Evolutionary conservation across 164 flowering plant genomes (phyloP), one percentile per base, ranked within the genome.

Genomic region (Litsea cubeba): DNA sequence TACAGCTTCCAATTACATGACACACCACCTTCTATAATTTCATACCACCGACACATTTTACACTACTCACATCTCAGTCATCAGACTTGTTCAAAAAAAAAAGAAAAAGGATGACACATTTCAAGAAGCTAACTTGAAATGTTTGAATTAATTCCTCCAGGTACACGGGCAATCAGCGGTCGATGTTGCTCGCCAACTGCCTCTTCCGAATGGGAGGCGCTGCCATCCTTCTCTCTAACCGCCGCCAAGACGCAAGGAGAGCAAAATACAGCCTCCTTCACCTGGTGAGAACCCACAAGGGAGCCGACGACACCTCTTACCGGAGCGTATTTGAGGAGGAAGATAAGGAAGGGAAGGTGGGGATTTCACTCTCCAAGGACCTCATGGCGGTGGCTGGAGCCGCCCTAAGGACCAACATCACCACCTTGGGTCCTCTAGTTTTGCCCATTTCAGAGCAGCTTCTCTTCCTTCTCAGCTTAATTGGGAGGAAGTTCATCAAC

Each of bases 151-250:
- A 7, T 40, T 40, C 46, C 46, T 1, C 46, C 46, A 40, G 46
- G 46, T 82, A 82, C 77, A 14, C 60, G 1, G 84, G 84, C 11
- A 77, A 73, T 49, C 72, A 75, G 24, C 72, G 75, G 30, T 72
- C 84, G 11, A 82, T 82, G 84, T 70, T 79, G 50, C 68, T 82
- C 1, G 58, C 82, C 22, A 82, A 75, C 57, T 79, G 80, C 68
- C 76, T 82, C 73, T 82, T 82, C 76, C 78, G 82, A 26, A 79
- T 82, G 84, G 82, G 84, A 23, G 80, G 79, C 25, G 77, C 81
- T 1, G 80, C 80, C 3, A 62, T 82, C 50, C 69, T 82, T 15
- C 79, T 79, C 2, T 77, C 82, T 3, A 82, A 82, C 71, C 68
- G 50, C 28, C 28, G 68, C 7, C 12, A 22, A 7, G 81, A 78